phyloP scores from a whole-genome alignment of 495 filamentous ascomycete genomes.

The Polyplosphaeria fusca region DNA sequence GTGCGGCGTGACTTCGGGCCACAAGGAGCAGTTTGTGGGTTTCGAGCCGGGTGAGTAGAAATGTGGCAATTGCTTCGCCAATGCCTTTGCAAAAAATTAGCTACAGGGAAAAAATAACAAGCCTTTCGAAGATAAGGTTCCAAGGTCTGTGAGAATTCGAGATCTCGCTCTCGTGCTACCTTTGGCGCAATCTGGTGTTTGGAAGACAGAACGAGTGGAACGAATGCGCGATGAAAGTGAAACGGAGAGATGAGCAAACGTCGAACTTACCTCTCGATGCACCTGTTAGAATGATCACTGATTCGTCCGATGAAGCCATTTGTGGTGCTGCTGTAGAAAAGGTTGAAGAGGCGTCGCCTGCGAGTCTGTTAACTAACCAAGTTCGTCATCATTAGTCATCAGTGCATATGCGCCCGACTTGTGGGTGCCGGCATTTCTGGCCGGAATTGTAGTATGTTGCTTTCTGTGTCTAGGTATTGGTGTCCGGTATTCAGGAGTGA shows the following conservation, averaged over 20 bases:
- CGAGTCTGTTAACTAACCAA: too few relatives aligned
- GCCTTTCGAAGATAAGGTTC: neutral
- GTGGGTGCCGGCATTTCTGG: too few relatives aligned
- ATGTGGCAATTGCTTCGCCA: constrained; percentile 71
- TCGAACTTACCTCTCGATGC: constrained; percentile 53
- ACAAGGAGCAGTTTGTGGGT: constrained; percentile 71
- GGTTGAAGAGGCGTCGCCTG: too few relatives aligned
- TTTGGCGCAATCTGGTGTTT: neutral
- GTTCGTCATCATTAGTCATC: too few relatives aligned
- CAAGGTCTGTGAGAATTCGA: neutral
- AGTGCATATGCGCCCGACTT: too few relatives aligned
- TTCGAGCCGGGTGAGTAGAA: constrained; percentile 56
- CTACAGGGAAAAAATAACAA: neutral
- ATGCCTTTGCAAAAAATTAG: constrained; percentile 53
- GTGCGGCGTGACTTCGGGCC: constrained; percentile 63
- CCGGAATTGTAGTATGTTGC: too few relatives aligned
- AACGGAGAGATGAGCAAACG: neutral
- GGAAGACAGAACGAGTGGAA: neutral
- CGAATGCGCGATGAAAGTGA: neutral
- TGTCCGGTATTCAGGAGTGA: too few relatives aligned
- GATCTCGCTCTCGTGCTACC: neutral
- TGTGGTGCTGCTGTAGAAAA: too few relatives aligned
- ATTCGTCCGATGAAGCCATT: too few relatives aligned
- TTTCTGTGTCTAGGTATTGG: too few relatives aligned
- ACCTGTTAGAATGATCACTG: constrained; percentile 63